Evolutionary conservation across 768 basidiomycete genomes (phyloP), one percentile per base, ranked within the genome.

Genomic region (Russula ochroleuca): DNA sequence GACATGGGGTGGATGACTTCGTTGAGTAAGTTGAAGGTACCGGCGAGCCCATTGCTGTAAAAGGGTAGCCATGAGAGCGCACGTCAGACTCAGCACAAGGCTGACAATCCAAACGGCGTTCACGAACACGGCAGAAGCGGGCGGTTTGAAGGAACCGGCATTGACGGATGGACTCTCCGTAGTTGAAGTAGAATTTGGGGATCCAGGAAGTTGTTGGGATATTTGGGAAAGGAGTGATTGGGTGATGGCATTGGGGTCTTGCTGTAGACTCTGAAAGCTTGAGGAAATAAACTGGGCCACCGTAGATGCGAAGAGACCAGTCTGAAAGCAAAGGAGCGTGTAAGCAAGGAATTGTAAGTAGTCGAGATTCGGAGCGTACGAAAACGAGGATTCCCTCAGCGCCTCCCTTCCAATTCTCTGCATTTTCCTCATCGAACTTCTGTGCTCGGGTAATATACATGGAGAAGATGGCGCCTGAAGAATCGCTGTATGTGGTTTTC

Each of bases 301-400:
- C 1, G 48, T 49, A 13, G 48, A 23, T 25, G 48, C 21, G 23
- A 49, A 49, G 25, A 49, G 48, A 25, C 48, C 48, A 8, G 48
- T 25, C 23, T 51, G 23, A 19, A 28, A 7, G 38, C 17, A 2
- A 2, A 33, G 33, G 10, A 15, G 33, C 3, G 6, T 3, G 21
- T 58, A 13, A 47, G 21, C 3, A 17, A 17, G 21, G n/a, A 6
- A 37, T 2, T 4, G 21, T 28, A 5, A 28, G 5, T 28, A 28
- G 28, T n/a, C n/a, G n/a, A n/a, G n/a, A 11, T 9, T 21, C 5
- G 6, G 31, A 37, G 10, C 57, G 21, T 48, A 58, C 57, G 33
- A 48, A 58, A 35, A 58, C 45, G 5, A 48, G 45, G 45, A 58
- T 59, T 4, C 58, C 25, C 10, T 51, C 25, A 21, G 49, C 58